Evolutionary conservation across 139 green algal genomes (phyloP).

Genomic region (Picochlorum sp.): DNA sequence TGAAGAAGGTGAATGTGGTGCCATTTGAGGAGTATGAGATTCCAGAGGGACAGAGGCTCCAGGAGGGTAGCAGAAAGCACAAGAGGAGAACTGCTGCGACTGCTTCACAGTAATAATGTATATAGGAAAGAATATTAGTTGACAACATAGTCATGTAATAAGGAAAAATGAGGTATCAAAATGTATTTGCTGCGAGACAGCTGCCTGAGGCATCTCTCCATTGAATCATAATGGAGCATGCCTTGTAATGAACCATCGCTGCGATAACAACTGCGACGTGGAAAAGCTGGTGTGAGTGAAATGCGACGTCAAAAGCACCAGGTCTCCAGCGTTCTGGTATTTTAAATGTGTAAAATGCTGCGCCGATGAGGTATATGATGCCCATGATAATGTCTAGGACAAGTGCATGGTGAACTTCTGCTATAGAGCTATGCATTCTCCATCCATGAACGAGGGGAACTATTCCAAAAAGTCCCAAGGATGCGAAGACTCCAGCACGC

Average conservation of each 20-base stretch:
- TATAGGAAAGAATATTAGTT: neutral
- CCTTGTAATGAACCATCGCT: conserved; percentile 60
- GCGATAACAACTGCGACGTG: conserved; percentile 67
- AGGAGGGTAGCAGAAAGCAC: conserved; percentile 36
- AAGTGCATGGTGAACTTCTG: conserved; percentile 38
- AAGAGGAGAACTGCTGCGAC: conserved; percentile 9
- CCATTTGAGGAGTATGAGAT: conserved; percentile 33
- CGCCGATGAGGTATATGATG: conserved; percentile 70
- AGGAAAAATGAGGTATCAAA: conserved; percentile 3
- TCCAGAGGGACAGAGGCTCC: conserved; percentile 35
- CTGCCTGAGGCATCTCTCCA: conserved; percentile 67
- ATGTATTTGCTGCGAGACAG: conserved; percentile 21
- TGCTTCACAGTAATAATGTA: conserved; percentile 5
- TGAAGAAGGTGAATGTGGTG: conserved; percentile 34
- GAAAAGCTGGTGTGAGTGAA: conserved; percentile 92
- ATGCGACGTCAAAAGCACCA: conserved; percentile 81
- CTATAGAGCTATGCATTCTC: conserved; percentile 22
- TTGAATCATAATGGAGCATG: conserved; percentile 34
- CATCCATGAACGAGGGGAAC: conserved; percentile 67
- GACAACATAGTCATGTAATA: neutral
- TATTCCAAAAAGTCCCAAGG: conserved; percentile 71
- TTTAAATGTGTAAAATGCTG: conserved; percentile 69
- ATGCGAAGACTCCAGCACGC: conserved; percentile 62
- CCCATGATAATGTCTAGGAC: conserved; percentile 75
- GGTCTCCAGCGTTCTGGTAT: conserved; percentile 85